phyloP scores from a whole-genome alignment of 257 asterid species.

The Osmanthus fragrans region DNA sequence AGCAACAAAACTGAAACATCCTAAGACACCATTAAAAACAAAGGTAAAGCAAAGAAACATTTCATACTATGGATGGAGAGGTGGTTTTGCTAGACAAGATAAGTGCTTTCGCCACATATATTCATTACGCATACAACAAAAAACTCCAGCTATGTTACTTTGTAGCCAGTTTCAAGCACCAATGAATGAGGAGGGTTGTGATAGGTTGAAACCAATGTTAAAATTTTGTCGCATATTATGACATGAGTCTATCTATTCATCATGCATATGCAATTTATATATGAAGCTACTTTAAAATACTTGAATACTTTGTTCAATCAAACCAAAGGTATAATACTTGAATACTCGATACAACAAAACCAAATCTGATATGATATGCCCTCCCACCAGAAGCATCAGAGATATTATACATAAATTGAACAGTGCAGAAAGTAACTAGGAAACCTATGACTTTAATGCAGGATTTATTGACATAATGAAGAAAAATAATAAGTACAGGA shows the following conservation, averaged over 20 bases:
- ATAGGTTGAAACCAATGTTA: not conserved
- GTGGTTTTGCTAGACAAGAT: not conserved
- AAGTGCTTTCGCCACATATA: not conserved
- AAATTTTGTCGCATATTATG: not conserved
- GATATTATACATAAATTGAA: not conserved
- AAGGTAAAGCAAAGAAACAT: constrained; percentile 4
- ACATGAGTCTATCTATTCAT: not conserved
- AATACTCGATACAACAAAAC: not conserved
- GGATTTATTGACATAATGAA: not conserved
- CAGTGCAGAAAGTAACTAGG: not conserved
- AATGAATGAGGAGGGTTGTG: not conserved
- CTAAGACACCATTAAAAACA: not conserved
- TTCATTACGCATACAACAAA: not conserved
- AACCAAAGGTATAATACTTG: not conserved
- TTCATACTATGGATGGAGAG: not conserved
- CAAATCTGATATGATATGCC: not conserved
- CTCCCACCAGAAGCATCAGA: not conserved
- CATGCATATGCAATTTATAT: not conserved
- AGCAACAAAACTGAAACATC: constrained; percentile 18
- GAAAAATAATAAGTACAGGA: not conserved
- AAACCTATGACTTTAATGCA: not conserved
- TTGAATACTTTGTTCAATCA: not conserved
- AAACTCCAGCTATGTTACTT: not conserved
- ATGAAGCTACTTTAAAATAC: not conserved
- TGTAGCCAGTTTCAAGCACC: not conserved